A percentile compares a stretch with the other conserved stretches of the same genome.
phyloP scores from a whole-genome alignment of 192 early-diverging fungal genomes.

The Coemansia sp. region DNA sequence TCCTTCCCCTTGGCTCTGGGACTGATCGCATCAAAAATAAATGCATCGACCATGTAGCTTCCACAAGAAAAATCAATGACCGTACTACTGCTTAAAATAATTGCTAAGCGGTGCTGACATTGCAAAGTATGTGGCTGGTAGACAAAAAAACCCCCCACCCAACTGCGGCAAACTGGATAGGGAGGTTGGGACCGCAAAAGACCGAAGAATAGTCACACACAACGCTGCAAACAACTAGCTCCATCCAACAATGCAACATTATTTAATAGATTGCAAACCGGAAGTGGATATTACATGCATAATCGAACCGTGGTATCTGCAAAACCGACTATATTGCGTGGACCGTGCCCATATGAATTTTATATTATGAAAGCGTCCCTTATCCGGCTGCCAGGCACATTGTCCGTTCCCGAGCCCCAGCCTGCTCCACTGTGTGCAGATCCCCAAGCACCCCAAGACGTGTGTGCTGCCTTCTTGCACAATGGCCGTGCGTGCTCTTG shows the following conservation, averaged over 20 bases:
- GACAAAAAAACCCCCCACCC: background rate
- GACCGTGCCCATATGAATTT: background rate
- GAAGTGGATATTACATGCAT: slow-evolving; percentile 4
- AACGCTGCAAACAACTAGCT: background rate
- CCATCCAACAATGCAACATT: background rate
- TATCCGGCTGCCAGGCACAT: background rate
- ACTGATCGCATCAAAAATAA: no score
- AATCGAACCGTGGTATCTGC: background rate
- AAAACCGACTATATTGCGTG: background rate
- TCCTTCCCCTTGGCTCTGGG: no score
- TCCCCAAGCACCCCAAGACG: background rate
- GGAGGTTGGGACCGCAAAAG: background rate
- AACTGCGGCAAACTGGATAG: background rate
- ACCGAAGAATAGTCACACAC: background rate
- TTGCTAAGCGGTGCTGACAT: background rate
- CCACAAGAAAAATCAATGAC: background rate
- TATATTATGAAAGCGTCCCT: background rate
- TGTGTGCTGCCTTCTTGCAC: background rate
- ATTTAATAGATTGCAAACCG: background rate
- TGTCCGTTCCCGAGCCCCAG: background rate
- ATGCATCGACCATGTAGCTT: background rate
- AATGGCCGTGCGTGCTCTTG: slow-evolving; percentile 2
- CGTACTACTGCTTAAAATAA: background rate
- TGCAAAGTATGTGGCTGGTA: background rate
- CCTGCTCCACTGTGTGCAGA: background rate